Evolutionary conservation across 2,329 filamentous ascomycete species (phyloP), one percentile per base, ranked within the genome.

Genomic region (Pestalotiopsis sp.): DNA sequence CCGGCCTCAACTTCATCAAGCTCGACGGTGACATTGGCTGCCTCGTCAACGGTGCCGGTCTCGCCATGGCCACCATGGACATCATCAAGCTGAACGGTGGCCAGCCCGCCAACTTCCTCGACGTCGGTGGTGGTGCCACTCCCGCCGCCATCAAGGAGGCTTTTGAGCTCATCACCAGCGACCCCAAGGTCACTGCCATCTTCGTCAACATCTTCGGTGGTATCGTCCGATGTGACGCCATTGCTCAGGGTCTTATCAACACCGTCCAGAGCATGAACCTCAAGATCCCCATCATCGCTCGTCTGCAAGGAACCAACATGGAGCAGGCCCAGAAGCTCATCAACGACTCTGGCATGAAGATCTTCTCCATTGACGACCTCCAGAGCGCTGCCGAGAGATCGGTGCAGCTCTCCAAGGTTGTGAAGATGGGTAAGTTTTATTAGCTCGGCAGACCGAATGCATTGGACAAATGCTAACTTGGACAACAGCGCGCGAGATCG

Each of bases 141-240:
- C 95, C 96, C 41, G 92, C 95, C 74, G 96, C 96, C 77, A 99
- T 99, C 85, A 94, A 94, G 87, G 92, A 96, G 84, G 96, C 96
- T 74, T 99, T 99, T 80, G 95, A 97, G 83, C 93, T 99, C 78
- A 99, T 99, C 86, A 99, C 96, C 77, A 96, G 92, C 84, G 96
- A 99, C 83, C 91, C 94, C 80, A 98, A 98, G 89, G 96, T 99
- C 74, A 95, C 95, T 65, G 96, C 96, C 78, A 96, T 99, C 86
- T 99, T 99, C 77, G 96, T 99, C 87, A 99, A 99, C 90, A 99
- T 99, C 83, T 99, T 99, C 81, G 96, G 96, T 81, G 96, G 96
- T 85, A 99, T 99, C 77, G 96, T 99, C 76, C 91, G 96, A 78
- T 99, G 96, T 82, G 96, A 99, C 82, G 94, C 94, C 78, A 99